A percentile compares a stretch with the other conserved stretches of the same genome.
These are phyloP conservation scores for Termitomyces sp. DNA, from an alignment of 768 basidiomycete species.

Conservation along the genomic window DNA sequence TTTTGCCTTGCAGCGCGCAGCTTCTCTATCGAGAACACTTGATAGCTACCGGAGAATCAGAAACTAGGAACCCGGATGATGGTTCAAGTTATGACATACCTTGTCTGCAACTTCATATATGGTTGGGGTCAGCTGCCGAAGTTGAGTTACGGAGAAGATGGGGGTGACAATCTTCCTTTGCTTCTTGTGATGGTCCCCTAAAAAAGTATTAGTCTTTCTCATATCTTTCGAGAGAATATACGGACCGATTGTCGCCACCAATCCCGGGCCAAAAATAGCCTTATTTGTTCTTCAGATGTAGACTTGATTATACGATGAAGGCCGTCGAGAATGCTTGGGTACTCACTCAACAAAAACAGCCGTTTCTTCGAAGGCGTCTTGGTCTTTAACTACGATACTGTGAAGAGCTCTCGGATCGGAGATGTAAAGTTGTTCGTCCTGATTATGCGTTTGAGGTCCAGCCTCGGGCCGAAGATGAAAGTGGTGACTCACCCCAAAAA, in stretches of 20 bases:
- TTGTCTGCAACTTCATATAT: conserved; percentile 43
- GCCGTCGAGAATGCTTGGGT: background rate
- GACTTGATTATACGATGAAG: background rate
- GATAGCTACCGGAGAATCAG: conserved; percentile 19
- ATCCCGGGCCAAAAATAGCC: conserved; percentile 43
- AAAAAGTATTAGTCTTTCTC: background rate
- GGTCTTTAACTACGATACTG: conserved; percentile 44
- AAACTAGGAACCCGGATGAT: background rate
- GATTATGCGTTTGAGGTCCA: background rate
- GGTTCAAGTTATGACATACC: conserved; percentile 23
- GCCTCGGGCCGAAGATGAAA: background rate
- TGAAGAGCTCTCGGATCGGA: conserved; percentile 47
- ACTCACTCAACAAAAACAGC: conserved; percentile 40
- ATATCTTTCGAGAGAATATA: background rate
- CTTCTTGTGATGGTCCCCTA: conserved; percentile 40
- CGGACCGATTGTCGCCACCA: conserved; percentile 37
- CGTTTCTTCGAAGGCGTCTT: conserved; percentile 44
- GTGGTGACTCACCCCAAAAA: conserved; percentile 37
- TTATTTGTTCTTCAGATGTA: conserved; percentile 32
- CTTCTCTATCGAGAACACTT: conserved; percentile 25
- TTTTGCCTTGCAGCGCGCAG: conserved; percentile 2
- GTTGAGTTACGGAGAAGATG: conserved; percentile 42
- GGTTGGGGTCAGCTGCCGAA: conserved; percentile 39
- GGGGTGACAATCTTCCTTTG: conserved; percentile 48
- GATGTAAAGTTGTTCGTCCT: conserved; percentile 49